Conservation (phyloP, 2,329 filamentous ascomycete genomes). For the Beauveria sp. region DNA sequence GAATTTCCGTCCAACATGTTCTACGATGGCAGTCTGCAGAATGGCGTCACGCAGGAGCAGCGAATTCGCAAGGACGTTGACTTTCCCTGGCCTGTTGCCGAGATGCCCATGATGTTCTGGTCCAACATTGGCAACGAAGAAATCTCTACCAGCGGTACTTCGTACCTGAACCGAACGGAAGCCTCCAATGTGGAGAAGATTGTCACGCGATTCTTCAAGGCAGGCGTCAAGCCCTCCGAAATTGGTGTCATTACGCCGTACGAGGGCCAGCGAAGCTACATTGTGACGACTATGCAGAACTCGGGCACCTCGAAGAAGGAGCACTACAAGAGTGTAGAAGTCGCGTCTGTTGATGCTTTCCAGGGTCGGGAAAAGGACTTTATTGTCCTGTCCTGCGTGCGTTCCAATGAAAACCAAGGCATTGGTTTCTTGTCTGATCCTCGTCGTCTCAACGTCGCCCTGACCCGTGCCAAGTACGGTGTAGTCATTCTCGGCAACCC, state of each 20-base stretch:
- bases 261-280: conserved; percentile 95
- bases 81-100: conserved; percentile 92
- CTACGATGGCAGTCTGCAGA: conserved; percentile 94
- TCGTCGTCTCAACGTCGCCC: conserved; percentile 90
- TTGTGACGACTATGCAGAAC: conserved; percentile 99
- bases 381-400: conserved; percentile 94
- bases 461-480: conserved; percentile 95
- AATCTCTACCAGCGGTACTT: conserved; percentile 95
- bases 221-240: conserved; percentile 84
- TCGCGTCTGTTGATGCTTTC: conserved; percentile 97
- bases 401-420: conserved; percentile 97
- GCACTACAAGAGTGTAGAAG: conserved; percentile 96
- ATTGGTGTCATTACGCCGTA: conserved; percentile 99
- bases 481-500: conserved; percentile 95
- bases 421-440: conserved; percentile 98
- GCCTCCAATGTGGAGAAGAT: conserved; percentile 98
- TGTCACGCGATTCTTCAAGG: conserved; percentile 97
- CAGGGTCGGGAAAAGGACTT: conserved; percentile 99
- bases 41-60: conserved; percentile 85
- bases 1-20: conserved; percentile 99
- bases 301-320: conserved; percentile 98
- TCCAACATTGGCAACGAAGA: conserved; percentile 96
- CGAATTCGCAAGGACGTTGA: conserved; percentile 88
- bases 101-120: conserved; percentile 99
- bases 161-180: conserved; percentile 95